A percentile compares a stretch with the other conserved stretches of the same genome.
phyloP scores from a whole-genome alignment of 139 green algal species.

The Chlamydomonas sp. region DNA sequence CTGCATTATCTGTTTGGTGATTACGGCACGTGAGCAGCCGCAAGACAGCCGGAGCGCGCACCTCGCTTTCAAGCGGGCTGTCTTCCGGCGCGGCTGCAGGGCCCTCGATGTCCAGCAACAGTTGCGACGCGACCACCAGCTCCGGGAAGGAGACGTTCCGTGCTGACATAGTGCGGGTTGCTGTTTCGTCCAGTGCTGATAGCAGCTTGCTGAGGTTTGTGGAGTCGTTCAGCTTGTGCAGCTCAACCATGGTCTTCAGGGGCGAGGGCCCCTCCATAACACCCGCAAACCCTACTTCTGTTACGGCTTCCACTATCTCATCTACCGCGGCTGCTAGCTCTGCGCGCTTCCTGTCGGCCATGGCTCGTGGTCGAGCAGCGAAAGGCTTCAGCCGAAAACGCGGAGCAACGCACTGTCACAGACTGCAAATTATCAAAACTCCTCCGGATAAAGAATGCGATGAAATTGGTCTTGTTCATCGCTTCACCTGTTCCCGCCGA shows the following conservation, averaged over 20 bases:
- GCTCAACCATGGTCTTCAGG: constrained; percentile 1
- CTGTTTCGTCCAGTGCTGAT: not conserved
- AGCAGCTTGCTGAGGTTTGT: not conserved
- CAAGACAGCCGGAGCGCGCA: not conserved
- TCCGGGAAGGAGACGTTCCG: constrained; percentile 5
- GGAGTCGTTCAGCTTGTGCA: constrained; percentile 33
- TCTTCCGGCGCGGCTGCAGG: constrained; percentile 21
- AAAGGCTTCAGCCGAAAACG: no score
- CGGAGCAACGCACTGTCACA: no score
- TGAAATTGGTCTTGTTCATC: no score
- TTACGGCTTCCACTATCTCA: not conserved
- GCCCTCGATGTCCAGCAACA: constrained; percentile 23
- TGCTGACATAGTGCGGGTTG: not conserved
- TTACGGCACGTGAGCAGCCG: no score
- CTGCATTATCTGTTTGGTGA: no score
- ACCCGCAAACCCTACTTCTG: not conserved
- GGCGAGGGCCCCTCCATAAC: constrained; percentile 16
- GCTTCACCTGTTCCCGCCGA: no score
- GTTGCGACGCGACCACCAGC: constrained; percentile 13
- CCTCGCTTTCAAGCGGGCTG: constrained; percentile 13
- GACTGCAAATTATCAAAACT: no score
- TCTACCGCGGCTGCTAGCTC: constrained; percentile 2
- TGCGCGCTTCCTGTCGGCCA: constrained; percentile 15
- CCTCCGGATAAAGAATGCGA: no score
- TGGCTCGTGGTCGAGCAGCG: not conserved